A percentile compares a stretch with the other conserved stretches of the same genome.
Evolutionary conservation across 2,329 filamentous ascomycete genomes (phyloP).

Genomic region (Claviceps humidiphila): DNA sequence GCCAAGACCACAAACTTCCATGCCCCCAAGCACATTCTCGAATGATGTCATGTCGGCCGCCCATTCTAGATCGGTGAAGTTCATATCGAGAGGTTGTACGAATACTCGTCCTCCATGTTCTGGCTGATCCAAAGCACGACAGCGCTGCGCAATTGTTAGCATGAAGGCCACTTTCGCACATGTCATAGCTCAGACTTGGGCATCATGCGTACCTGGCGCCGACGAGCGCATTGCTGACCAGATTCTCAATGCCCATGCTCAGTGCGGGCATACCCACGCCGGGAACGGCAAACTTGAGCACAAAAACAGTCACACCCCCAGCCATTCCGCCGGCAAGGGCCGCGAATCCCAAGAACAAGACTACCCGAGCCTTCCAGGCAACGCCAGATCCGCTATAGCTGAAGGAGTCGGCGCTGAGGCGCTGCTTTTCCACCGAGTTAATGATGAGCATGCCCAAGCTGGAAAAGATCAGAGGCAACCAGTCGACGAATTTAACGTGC

Average conservation of each 20-base stretch:
- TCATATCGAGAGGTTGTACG: constrained; percentile 48
- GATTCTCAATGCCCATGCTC: constrained; percentile 52
- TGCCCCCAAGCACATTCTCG: too few relatives aligned
- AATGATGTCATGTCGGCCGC: too few relatives aligned
- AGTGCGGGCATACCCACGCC: constrained; percentile 45
- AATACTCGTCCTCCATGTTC: constrained; percentile 62
- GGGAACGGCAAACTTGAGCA: constrained; percentile 50
- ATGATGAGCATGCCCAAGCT: constrained; percentile 58
- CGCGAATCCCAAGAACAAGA: constrained; percentile 54
- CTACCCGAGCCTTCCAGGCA: constrained; percentile 55
- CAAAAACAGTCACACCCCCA: constrained; percentile 54
- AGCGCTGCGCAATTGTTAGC: constrained; percentile 28
- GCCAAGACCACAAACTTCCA: background rate
- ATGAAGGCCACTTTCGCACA: background rate
- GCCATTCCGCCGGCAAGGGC: constrained; percentile 54
- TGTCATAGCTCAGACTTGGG: background rate
- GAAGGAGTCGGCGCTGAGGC: constrained; percentile 49
- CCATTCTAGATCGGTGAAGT: too few relatives aligned
- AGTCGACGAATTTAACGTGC: constrained; percentile 56
- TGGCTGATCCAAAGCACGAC: constrained; percentile 56
- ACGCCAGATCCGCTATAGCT: constrained; percentile 49
- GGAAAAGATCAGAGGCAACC: constrained; percentile 55
- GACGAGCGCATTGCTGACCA: constrained; percentile 51
- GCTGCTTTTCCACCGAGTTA: constrained; percentile 55
- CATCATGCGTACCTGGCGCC: constrained; percentile 38